Percentiles rank a stretch among this genome's conserved stretches.
These are phyloP conservation scores for Trichomonascus vanleenenianus DNA, from an alignment of 805 yeast genomes.

Conservation along the genomic window DNA sequence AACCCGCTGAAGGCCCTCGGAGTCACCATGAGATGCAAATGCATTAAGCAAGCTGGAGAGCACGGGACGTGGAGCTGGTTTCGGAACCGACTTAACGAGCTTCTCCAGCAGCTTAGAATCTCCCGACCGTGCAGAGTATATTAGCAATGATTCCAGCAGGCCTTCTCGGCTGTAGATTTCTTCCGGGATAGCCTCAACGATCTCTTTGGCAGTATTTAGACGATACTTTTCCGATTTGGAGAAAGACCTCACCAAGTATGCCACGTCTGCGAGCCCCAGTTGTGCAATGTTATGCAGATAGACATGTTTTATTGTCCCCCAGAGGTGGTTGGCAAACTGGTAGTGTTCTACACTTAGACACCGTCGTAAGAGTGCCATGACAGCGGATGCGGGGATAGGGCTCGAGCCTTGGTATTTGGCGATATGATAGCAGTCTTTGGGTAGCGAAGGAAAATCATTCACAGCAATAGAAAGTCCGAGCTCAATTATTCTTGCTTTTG, in stretches of 20 bases:
- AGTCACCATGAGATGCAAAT: slow-evolving; percentile 16
- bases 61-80: slow-evolving; percentile 13
- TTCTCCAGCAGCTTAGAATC: slow-evolving; percentile 12
- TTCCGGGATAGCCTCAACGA: slow-evolving; percentile 11
- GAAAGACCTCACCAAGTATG: slow-evolving; percentile 12
- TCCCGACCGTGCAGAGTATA: slow-evolving; percentile 14
- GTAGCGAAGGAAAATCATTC: too few relatives aligned
- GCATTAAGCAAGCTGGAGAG: slow-evolving; percentile 14
- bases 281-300: neutral
- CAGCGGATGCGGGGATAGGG: too few relatives aligned
- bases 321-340: slow-evolving; percentile 4
- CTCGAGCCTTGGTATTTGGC: too few relatives aligned
- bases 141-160: slow-evolving; percentile 18
- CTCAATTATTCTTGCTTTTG: neutral
- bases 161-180: slow-evolving; percentile 12
- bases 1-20: slow-evolving; percentile 16
- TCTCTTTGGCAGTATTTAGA: slow-evolving; percentile 6
- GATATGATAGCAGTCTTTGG: too few relatives aligned
- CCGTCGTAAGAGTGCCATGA: neutral
- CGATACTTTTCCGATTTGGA: slow-evolving; percentile 13
- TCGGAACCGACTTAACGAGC: slow-evolving; percentile 8
- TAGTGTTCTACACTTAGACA: slow-evolving; percentile 4
- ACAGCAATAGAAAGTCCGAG: neutral
- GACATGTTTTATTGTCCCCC: slow-evolving; percentile 6
- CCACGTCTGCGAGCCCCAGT: slow-evolving; percentile 6